A percentile compares a stretch with the other conserved stretches of the same genome.
Conservation (phyloP, 805 yeast species). For the Starmerella kuoi region DNA sequence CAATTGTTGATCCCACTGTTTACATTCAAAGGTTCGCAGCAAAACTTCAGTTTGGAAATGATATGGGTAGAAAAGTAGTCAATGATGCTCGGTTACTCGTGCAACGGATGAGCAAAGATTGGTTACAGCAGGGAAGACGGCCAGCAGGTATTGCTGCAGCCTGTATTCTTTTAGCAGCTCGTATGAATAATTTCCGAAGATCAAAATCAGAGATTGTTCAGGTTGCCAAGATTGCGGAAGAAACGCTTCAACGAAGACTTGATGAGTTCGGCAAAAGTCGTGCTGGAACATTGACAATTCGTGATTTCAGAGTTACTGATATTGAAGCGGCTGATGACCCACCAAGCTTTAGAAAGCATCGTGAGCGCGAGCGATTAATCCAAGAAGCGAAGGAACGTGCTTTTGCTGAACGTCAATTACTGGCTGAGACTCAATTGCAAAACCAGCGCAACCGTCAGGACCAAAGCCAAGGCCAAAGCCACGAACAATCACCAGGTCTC, state of each 20-base stretch:
- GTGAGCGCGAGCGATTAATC: conserved; percentile 27
- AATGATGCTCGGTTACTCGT: conserved; percentile 80
- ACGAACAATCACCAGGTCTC: background rate
- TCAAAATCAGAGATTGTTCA: conserved; percentile 90
- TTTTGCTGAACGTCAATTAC: background rate
- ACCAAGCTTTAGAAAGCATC: conserved; percentile 63
- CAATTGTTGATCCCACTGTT: conserved; percentile 86
- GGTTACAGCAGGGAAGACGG: conserved; percentile 93
- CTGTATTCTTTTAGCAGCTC: conserved; percentile 78
- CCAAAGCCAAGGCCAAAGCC: background rate
- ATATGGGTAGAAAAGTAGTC: conserved; percentile 49
- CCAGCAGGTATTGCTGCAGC: conserved; percentile 99
- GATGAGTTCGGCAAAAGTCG: conserved; percentile 74
- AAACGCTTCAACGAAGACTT: conserved; percentile 78
- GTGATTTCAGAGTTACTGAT: conserved; percentile 49
- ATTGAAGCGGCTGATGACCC: conserved; percentile 48
- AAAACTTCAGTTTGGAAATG: conserved; percentile 65
- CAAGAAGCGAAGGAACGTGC: conserved; percentile 25
- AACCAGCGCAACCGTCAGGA: background rate
- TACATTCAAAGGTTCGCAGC: conserved; percentile 92
- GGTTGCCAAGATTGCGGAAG: conserved; percentile 89
- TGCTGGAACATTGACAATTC: conserved; percentile 61
- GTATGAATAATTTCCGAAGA: conserved; percentile 91
- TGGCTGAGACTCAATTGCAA: background rate
- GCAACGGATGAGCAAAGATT: conserved; percentile 81